Base-by-base conservation (phyloP, 1,284 basidiomycete genomes). In the Marasmius oreades region DNA sequence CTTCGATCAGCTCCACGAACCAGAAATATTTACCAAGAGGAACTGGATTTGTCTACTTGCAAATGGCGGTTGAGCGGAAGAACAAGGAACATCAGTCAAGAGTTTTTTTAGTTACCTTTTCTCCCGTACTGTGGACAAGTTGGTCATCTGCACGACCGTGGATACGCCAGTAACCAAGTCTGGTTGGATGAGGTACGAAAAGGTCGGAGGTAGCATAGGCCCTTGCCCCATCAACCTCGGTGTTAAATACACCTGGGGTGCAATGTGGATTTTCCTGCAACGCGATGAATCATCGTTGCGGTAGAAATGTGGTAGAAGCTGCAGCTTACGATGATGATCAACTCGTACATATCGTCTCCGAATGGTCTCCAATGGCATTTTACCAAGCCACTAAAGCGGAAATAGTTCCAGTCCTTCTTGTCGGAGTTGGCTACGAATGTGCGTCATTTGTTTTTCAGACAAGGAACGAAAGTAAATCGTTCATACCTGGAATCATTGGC, bases 121-220 rank as follows among this genome's bases (percentile, higher is more conserved):
- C 79, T 14, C 80, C 80, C 3, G 75, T 80, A 12, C 68, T 73
- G 46, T 77, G 74, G 60, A 81, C 77, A 36, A 82, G 77, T 60
- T 81, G 79, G 59, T 82, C 80, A 55, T 82, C 80, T 5, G 67
- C 65, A 7, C 81, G 69, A 0, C 80, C 79, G 39, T 65, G 70
- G n/a, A 79, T 66, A 57, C 72, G 75, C 74, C 75, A 82, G 12
- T 69, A 66, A 3, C 73, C 71, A 2, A 68, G 63, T 34, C 74
- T 74, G 0, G 72, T 73, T 5, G 79, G 77, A 62, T 82, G 81
- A 16, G 70, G 73, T 0, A 67, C 53, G 23, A 80, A 61, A 8
- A 81, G 61, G 62, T 82, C 80, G 23, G 67, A 72, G 5, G 77
- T 73, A 1, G 63, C 65, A 59, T 69, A 70, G 1, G 64, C 67